phyloP scores from a whole-genome alignment of 2,329 filamentous ascomycete species.

The Coniochaeta ligniaria region DNA sequence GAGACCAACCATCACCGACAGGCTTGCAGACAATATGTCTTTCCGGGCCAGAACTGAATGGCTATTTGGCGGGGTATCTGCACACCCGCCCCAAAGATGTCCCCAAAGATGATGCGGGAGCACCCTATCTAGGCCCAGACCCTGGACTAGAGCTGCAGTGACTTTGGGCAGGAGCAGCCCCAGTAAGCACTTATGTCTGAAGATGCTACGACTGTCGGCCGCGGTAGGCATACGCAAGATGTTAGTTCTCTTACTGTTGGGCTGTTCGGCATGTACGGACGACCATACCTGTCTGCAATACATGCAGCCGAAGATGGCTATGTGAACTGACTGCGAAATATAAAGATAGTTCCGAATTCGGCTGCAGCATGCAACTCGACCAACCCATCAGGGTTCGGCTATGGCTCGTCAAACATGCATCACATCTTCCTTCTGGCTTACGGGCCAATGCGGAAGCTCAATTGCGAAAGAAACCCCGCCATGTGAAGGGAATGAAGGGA shows the following conservation, averaged over 20 bases:
- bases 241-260: background rate
- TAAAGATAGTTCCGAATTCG: background rate
- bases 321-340: background rate
- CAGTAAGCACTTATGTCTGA: background rate
- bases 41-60: background rate
- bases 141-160: background rate
- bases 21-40: constrained; percentile 1
- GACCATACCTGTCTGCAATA: background rate
- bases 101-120: too few species aligned
- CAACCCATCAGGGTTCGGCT: background rate
- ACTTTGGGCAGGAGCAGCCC: background rate
- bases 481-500: background rate
- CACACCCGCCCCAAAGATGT: background rate
- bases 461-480: background rate
- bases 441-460: background rate
- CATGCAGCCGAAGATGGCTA: background rate
- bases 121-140: background rate
- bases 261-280: background rate
- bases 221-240: background rate
- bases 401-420: background rate
- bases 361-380: background rate
- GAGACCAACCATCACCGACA: background rate
- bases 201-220: background rate
- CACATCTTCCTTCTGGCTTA: background rate
- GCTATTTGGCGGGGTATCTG: background rate